phyloP scores from a whole-genome alignment of 768 basidiomycete genomes.

The Tylopilus intermedius region DNA sequence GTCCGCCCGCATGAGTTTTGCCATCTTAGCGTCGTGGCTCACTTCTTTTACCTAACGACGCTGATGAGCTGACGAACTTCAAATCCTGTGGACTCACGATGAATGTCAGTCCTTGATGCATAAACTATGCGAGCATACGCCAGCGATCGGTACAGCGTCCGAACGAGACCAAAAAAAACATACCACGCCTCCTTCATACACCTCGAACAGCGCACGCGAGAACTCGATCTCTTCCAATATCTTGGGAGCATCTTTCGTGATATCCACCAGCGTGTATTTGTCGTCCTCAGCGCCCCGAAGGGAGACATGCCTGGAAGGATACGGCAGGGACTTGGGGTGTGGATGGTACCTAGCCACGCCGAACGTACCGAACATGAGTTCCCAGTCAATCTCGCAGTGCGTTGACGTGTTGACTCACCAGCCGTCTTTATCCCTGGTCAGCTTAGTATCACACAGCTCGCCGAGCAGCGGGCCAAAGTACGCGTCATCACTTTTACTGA shows the following conservation, averaged over 20 bases:
- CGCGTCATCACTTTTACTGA: conserved; percentile 54
- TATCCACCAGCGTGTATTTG: conserved; percentile 68
- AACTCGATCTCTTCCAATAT: conserved; percentile 81
- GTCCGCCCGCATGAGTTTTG: conserved; percentile 65
- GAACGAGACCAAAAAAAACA: conserved; percentile 18
- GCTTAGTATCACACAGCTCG: conserved; percentile 54
- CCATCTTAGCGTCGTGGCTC: conserved; percentile 71
- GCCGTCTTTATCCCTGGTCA: conserved; percentile 70
- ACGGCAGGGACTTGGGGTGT: conserved; percentile 73
- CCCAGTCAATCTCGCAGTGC: background rate
- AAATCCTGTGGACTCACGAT: conserved; percentile 44
- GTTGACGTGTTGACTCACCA: conserved; percentile 46
- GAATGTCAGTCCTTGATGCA: conserved; percentile 83
- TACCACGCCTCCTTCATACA: conserved; percentile 86
- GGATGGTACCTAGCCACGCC: conserved; percentile 63
- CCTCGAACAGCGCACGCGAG: conserved; percentile 79
- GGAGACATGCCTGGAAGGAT: conserved; percentile 65
- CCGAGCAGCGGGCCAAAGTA: conserved; percentile 68
- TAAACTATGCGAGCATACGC: conserved; percentile 48
- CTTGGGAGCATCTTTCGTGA: conserved; percentile 37
- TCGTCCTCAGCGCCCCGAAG: conserved; percentile 78
- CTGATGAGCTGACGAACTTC: conserved; percentile 1
- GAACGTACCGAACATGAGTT: background rate
- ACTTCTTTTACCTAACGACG: conserved; percentile 65
- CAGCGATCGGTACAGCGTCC: background rate